A percentile compares a stretch with the other conserved stretches of the same genome.
phyloP scores from a whole-genome alignment of 805 yeast species.

The Myxozyma mucilagina region DNA sequence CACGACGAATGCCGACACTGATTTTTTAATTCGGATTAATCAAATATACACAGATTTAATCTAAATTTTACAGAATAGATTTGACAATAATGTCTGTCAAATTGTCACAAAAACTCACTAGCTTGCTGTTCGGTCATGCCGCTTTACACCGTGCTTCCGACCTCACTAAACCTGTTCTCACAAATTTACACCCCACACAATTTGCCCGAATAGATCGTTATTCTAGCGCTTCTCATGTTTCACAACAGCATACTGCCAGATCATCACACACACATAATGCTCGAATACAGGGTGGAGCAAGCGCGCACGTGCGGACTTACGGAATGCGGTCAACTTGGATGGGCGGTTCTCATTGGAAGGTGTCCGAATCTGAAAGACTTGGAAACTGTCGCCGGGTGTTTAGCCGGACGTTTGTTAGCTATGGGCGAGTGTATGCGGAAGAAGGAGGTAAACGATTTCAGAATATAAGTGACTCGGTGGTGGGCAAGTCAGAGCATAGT shows the following conservation, averaged over 20 bases:
- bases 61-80: neutral
- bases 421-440: neutral
- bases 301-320: neutral
- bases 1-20: no score
- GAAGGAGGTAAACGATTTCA: neutral
- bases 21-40: no score
- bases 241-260: neutral
- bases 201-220: neutral
- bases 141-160: neutral
- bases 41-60: neutral
- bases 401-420: neutral
- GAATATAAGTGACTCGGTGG: neutral
- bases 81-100: neutral
- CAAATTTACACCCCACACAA: neutral
- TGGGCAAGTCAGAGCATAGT: constrained; percentile 1
- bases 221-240: neutral
- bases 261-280: neutral
- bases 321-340: neutral
- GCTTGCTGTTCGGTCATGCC: neutral
- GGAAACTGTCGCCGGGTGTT: neutral
- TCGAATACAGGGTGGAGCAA: neutral
- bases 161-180: neutral
- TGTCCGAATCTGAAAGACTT: neutral
- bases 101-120: neutral
- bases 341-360: neutral